phyloP scores from a whole-genome alignment of 2,329 filamentous ascomycete species.

The Huntiella savannae region DNA sequence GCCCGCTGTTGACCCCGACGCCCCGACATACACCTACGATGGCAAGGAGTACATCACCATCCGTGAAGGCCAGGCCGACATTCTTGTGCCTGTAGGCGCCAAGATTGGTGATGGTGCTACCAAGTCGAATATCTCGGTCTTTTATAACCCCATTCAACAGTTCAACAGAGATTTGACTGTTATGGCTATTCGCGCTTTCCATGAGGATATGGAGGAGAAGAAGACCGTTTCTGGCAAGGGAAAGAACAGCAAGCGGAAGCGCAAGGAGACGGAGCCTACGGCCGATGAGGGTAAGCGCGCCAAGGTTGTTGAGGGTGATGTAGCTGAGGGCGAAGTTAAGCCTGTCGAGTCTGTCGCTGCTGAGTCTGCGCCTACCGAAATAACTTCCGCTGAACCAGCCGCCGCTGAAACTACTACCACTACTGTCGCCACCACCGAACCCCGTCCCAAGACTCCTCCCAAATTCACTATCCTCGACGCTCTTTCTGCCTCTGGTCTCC shows the following conservation, averaged over 20 bases:
- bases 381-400: slow-evolving; percentile 47
- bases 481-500: slow-evolving; percentile 78
- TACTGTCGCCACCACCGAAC: slow-evolving; percentile 42
- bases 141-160: slow-evolving; percentile 98
- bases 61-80: slow-evolving; percentile 37
- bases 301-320: slow-evolving; percentile 11
- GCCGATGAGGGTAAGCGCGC: slow-evolving; percentile 22
- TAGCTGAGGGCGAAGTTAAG: neutral
- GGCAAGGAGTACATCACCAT: slow-evolving; percentile 33
- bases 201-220: slow-evolving; percentile 40
- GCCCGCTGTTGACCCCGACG: slow-evolving; percentile 6
- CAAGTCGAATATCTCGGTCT: slow-evolving; percentile 50
- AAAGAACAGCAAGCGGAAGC: slow-evolving; percentile 21
- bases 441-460: slow-evolving; percentile 17
- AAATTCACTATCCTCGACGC: slow-evolving; percentile 81
- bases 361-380: neutral
- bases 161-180: slow-evolving; percentile 95
- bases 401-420: slow-evolving; percentile 91
- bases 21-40: slow-evolving; percentile 15
- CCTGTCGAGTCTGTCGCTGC: neutral
- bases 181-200: slow-evolving; percentile 76
- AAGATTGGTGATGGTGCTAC: slow-evolving; percentile 35
- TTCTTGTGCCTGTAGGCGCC: slow-evolving; percentile 30
- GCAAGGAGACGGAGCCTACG: slow-evolving; percentile 24
- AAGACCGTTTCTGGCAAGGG: slow-evolving; percentile 19